Evolutionary conservation across 495 filamentous ascomycete species (phyloP), one percentile per base, ranked within the genome.

Genomic region (Penicillium cosmopolitanum): DNA sequence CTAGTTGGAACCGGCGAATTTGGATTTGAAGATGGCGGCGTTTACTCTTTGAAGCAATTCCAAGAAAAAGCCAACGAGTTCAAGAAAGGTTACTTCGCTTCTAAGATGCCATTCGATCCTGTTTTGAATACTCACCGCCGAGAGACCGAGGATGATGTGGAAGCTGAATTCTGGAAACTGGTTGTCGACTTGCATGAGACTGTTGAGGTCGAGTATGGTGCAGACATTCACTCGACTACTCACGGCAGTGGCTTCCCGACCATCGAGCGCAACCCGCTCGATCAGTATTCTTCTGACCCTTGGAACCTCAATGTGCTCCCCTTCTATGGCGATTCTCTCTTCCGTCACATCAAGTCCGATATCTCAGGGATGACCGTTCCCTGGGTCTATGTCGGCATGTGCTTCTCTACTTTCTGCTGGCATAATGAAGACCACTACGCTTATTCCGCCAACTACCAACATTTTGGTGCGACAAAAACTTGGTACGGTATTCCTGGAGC

Each of bases 321-420:
- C 0, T 83, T 97, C 53, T 87, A 97, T 68, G 85, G 89, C 0
- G 93, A 97, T 43, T 97, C 94, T 6, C 82, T 99, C 9, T 98
- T 98, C 75, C 84, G 93, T 52, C 90, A 99, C 70, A 97, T 98
- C 80, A 98, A 98, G 69, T 89, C 93, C 0, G 95, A 99, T 73
- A 93, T 99, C 57, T 97, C 95, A n/a, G 95, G 95, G 35, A 99
- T 99, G 95, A 99, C 95, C 1, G 94, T 99, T 6, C 95, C 95
- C 15, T 99, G 95, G 95, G 86, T 98, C 6, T 99, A 99, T 70
- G 96, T 99, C n/a, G 95, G 95, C 58, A 99, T 99, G 95, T 96
- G 93, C 66, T 99, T 99, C 73, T 98, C 95, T 3, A 97, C 94
- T 4, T 99, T 99, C 70, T 99, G 95, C 73, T 99, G 95, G 95